These are phyloP conservation scores for Epichloe gansuensis DNA, from an alignment of 2,329 filamentous ascomycete species.

Conservation along the genomic window DNA sequence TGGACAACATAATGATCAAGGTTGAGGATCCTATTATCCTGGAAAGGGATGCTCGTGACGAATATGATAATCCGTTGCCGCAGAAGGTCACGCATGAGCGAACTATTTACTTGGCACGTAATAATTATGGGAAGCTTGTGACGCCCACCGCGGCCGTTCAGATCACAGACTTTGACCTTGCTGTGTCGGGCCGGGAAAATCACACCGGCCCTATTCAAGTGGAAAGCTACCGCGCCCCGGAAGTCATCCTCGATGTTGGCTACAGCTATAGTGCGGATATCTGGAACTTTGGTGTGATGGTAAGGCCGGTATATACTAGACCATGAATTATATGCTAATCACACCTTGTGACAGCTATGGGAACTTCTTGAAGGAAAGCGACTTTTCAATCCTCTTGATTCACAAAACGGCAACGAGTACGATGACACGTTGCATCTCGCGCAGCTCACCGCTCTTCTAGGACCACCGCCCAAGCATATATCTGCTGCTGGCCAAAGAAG, in stretches of 20 bases:
- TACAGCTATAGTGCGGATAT: conserved; percentile 11
- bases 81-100: conserved; percentile 9
- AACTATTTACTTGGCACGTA: conserved; percentile 13
- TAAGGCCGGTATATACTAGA: conserved; percentile 1
- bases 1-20: conserved; percentile 12
- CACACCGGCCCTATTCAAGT: conserved; percentile 9
- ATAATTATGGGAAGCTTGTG: conserved; percentile 10
- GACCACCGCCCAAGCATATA: too few relatives aligned
- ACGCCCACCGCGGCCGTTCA: conserved; percentile 8
- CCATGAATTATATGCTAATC: too few relatives aligned
- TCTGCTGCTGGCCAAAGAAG: too few relatives aligned
- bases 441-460: too few relatives aligned
- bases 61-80: conserved; percentile 11
- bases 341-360: too few relatives aligned
- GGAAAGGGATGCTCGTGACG: conserved; percentile 9
- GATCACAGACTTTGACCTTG: conserved; percentile 10
- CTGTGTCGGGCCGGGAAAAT: conserved; percentile 3
- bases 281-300: conserved; percentile 14
- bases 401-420: too few relatives aligned
- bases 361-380: too few relatives aligned
- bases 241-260: conserved; percentile 12
- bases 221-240: conserved; percentile 11
- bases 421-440: too few relatives aligned
- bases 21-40: conserved; percentile 10
- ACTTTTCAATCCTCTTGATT: too few relatives aligned